phyloP scores from a whole-genome alignment of 805 yeast species.

The Ogataea ganodermae region DNA sequence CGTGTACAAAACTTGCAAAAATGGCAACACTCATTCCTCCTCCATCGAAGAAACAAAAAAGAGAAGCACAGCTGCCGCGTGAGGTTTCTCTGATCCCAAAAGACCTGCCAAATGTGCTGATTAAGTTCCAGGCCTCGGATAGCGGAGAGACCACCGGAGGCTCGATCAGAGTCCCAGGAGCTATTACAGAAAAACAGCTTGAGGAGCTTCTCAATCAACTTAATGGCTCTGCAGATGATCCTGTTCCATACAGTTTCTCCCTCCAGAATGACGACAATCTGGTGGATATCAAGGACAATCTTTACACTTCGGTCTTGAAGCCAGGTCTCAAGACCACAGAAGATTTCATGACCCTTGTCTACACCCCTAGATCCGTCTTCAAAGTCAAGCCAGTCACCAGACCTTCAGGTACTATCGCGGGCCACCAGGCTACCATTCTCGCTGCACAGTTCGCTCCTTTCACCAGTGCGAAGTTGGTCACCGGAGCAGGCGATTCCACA shows the following conservation, averaged over 20 bases:
- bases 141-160: conserved; percentile 87
- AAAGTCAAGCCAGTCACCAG: conserved; percentile 90
- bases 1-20: not conserved
- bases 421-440: conserved; percentile 92
- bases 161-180: conserved; percentile 88
- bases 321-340: conserved; percentile 90
- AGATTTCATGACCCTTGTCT: conserved; percentile 86
- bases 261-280: conserved; percentile 53
- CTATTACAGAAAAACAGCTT: conserved; percentile 77
- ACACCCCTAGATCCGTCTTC: conserved; percentile 93
- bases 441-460: conserved; percentile 94
- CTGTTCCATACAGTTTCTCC: conserved; percentile 87
- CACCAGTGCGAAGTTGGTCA: conserved; percentile 79
- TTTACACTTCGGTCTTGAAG: conserved; percentile 78
- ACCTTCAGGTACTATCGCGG: conserved; percentile 88
- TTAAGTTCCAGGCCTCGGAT: conserved; percentile 90
- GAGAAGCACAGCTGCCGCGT: conserved; percentile 78
- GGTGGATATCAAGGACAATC: conserved; percentile 74
- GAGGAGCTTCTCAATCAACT: conserved; percentile 85
- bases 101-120: conserved; percentile 83
- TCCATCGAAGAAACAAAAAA: conserved; percentile 83
- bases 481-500: conserved; percentile 96
- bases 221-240: conserved; percentile 70
- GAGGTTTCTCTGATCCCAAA: conserved; percentile 73
- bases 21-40: conserved; percentile 97